Conservation (phyloP, 495 filamentous ascomycete species). For the Entonaema liquescens region DNA sequence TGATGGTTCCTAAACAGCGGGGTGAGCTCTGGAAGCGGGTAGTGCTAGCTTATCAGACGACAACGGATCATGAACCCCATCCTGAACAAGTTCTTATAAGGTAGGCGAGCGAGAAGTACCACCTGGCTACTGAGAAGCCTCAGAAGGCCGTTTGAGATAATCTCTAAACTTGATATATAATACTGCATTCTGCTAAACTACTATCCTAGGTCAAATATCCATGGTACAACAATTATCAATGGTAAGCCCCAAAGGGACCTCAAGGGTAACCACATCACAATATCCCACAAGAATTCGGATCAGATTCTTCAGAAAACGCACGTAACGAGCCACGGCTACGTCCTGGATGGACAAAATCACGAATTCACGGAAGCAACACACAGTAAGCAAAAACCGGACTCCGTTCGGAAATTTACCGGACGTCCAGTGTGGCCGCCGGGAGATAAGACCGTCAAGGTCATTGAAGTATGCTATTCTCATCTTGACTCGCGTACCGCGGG, state of each 20-base stretch:
- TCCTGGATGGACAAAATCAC: neutral
- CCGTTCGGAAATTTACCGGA: neutral
- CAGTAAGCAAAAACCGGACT: neutral
- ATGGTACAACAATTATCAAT: neutral
- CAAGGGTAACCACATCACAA: neutral
- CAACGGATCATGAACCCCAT: neutral
- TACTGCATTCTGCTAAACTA: neutral
- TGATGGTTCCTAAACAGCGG: neutral
- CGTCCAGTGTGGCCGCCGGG: neutral
- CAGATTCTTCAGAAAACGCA: neutral
- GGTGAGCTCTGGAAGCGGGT: neutral
- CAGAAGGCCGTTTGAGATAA: neutral
- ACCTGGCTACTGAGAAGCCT: neutral
- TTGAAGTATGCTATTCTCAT: neutral
- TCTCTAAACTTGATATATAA: neutral
- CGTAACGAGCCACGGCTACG: neutral
- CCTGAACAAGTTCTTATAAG: neutral
- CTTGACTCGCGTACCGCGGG: too few species aligned
- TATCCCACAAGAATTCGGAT: neutral
- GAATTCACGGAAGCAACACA: neutral
- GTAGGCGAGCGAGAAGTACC: neutral
- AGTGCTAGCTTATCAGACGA: neutral
- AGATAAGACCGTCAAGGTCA: neutral
- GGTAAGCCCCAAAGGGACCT: neutral
- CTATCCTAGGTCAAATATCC: neutral